phyloP scores from a whole-genome alignment of 2,329 filamentous ascomycete genomes.

The Dothiorella sarmentorum region DNA sequence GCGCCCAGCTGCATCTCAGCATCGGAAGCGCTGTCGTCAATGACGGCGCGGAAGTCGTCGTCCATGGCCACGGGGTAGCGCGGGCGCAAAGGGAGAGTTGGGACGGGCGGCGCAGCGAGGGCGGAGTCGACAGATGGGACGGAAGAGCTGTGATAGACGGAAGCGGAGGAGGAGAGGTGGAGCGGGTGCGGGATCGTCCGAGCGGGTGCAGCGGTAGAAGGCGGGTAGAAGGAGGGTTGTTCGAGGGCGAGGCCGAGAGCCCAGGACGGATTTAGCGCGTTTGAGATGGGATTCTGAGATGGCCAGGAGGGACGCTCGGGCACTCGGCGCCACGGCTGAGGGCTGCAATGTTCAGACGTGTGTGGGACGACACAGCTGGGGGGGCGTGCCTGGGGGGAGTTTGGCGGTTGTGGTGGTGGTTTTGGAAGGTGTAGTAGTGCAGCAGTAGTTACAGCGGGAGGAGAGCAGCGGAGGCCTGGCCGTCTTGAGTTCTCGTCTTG shows the following conservation, averaged over 20 bases:
- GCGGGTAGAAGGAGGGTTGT: constrained; percentile 1
- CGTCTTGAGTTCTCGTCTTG: too few species aligned
- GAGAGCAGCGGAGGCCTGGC: constrained; percentile 12
- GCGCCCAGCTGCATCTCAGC: constrained; percentile 15
- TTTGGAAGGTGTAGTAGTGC: not conserved
- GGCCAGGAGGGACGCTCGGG: constrained; percentile 16
- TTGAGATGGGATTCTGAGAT: constrained; percentile 14
- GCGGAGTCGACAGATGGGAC: not conserved
- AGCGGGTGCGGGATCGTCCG: constrained; percentile 9
- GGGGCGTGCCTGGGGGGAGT: not conserved
- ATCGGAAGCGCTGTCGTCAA: constrained; percentile 15
- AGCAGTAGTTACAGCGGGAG: not conserved
- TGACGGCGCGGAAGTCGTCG: constrained; percentile 6
- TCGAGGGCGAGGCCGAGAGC: constrained; percentile 10
- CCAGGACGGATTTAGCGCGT: constrained; percentile 8
- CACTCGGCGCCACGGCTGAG: constrained; percentile 6
- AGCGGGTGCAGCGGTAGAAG: not conserved
- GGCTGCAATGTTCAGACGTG: not conserved
- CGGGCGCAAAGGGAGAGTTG: not conserved
- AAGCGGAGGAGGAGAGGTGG: not conserved
- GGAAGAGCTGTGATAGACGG: not conserved
- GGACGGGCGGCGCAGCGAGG: not conserved
- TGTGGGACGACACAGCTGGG: not conserved
- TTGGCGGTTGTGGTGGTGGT: not conserved
- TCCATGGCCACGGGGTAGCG: constrained; percentile 12